A percentile compares a stretch with the other conserved stretches of the same genome.
Evolutionary conservation across 768 basidiomycete genomes (phyloP).

Genomic region (Sporobolomyces pararoseus): DNA sequence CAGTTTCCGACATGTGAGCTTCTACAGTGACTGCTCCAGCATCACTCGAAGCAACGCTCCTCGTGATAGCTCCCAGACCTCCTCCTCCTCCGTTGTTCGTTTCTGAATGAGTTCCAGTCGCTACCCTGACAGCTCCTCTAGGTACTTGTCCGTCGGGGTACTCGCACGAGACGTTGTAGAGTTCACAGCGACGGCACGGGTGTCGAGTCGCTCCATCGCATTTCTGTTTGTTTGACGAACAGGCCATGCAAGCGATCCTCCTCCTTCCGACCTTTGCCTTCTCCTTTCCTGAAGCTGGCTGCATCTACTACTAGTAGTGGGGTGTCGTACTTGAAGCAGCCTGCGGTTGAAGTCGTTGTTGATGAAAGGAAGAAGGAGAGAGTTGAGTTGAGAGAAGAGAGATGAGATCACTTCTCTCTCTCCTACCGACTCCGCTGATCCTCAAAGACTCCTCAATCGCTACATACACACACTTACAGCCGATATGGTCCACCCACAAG

Average conservation of each 20-base stretch:
- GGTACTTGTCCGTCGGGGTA: constrained; percentile 19
- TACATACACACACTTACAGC: too few relatives aligned
- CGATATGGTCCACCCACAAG: constrained; percentile 11
- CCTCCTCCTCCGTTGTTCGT: not conserved
- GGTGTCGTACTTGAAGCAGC: too few relatives aligned
- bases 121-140: not conserved
- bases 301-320: not conserved
- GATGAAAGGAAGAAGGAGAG: too few relatives aligned
- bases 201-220: constrained; percentile 24
- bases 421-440: too few relatives aligned
- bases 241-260: constrained; percentile 19
- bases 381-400: too few relatives aligned
- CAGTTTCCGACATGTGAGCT: constrained; percentile 4
- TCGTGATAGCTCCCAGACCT: not conserved
- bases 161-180: constrained; percentile 21
- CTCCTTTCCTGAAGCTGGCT: constrained; percentile 15
- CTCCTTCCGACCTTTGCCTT: constrained; percentile 13
- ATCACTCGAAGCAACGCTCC: constrained; percentile 4
- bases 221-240: constrained; percentile 28
- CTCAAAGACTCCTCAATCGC: too few relatives aligned
- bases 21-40: not conserved
- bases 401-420: too few relatives aligned
- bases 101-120: not conserved
- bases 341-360: too few relatives aligned
- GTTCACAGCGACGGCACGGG: constrained; percentile 30